phyloP scores from a whole-genome alignment of 306 rosid genomes.

The Delonix regia region DNA sequence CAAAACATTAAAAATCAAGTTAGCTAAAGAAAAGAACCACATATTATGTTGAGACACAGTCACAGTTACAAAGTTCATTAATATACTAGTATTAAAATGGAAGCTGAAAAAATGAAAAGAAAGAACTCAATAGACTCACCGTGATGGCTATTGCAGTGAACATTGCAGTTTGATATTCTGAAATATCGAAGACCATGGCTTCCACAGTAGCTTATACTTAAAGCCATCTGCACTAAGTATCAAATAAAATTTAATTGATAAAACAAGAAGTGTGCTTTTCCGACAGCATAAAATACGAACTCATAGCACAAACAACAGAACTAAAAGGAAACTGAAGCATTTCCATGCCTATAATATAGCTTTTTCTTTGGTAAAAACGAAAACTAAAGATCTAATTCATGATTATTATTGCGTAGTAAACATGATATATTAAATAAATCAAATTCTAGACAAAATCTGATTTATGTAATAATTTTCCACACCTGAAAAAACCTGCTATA shows the following conservation, averaged over 20 bases:
- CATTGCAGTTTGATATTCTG: conserved; percentile 36
- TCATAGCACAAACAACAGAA: neutral
- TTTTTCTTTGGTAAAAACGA: neutral
- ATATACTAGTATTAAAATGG: neutral
- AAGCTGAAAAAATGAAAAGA: neutral
- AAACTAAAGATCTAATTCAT: neutral
- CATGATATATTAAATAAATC: neutral
- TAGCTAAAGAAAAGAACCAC: neutral
- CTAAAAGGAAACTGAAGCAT: neutral
- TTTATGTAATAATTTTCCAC: neutral
- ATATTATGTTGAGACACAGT: neutral
- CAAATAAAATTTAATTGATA: neutral
- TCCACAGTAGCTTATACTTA: conserved; percentile 38
- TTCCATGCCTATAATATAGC: neutral
- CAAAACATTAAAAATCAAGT: conserved; percentile 6
- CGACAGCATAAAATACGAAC: neutral
- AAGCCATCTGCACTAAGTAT: conserved; percentile 40
- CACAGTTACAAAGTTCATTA: no score
- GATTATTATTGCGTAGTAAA: neutral
- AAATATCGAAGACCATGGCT: conserved; percentile 24
- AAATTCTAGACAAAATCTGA: neutral
- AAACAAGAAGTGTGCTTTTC: neutral
- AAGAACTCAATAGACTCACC: conserved; percentile 28
- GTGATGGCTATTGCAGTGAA: neutral
- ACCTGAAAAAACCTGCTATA: neutral